These are phyloP conservation scores for Nannizziopsis arthrosporioides DNA, from an alignment of 2,329 filamentous ascomycete species.

Conservation along the genomic window DNA sequence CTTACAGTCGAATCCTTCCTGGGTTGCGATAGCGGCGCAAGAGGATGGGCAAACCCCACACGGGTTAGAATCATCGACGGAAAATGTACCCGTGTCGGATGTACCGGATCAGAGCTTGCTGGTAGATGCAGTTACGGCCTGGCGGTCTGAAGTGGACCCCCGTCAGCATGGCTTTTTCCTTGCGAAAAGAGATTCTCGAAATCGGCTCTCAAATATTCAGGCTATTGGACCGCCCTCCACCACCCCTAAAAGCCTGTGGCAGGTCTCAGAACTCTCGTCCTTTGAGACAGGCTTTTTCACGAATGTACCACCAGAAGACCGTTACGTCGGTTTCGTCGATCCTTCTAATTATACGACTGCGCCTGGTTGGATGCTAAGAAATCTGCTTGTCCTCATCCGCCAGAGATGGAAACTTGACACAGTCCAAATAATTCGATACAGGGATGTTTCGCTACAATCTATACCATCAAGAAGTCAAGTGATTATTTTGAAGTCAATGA, in stretches of 20 bases:
- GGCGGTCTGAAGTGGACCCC: slow-evolving; percentile 69
- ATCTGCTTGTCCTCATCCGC: slow-evolving; percentile 72
- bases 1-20: slow-evolving; percentile 74
- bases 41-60: slow-evolving; percentile 15
- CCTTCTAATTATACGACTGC: slow-evolving; percentile 80
- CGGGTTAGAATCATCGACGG: slow-evolving; percentile 1
- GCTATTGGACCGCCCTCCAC: background rate
- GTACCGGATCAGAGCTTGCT: slow-evolving; percentile 62
- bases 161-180: slow-evolving; percentile 92
- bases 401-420: slow-evolving; percentile 66
- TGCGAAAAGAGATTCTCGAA: slow-evolving; percentile 56
- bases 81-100: slow-evolving; percentile 37
- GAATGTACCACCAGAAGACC: slow-evolving; percentile 56
- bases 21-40: slow-evolving; percentile 45
- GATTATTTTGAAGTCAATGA: slow-evolving; percentile 45
- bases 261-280: slow-evolving; percentile 59
- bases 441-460: slow-evolving; percentile 65
- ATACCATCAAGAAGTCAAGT: slow-evolving; percentile 75
- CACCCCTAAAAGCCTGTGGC: slow-evolving; percentile 43
- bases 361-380: slow-evolving; percentile 86
- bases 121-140: slow-evolving; percentile 74
- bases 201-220: slow-evolving; percentile 1
- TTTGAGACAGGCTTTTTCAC: slow-evolving; percentile 86
- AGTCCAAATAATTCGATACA: slow-evolving; percentile 78
- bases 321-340: slow-evolving; percentile 78